These are phyloP conservation scores for Fusarium annulatum DNA, from an alignment of 2,329 filamentous ascomycete genomes.

Conservation along the genomic window DNA sequence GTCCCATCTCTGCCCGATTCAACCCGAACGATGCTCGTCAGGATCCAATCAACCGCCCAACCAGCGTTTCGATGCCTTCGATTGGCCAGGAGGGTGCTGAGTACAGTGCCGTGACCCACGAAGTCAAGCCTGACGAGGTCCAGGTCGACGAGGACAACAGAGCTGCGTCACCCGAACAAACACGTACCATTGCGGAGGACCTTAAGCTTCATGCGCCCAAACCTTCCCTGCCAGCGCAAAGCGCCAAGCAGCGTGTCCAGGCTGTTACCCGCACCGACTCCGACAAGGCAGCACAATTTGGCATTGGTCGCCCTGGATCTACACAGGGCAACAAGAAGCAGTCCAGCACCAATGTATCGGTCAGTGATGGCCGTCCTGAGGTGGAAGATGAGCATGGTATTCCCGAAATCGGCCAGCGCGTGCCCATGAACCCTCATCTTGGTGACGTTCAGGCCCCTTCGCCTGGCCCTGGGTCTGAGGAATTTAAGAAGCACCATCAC, in stretches of 20 bases:
- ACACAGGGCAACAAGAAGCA: slow-evolving; percentile 70
- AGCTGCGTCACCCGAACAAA: slow-evolving; percentile 72
- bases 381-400: slow-evolving; percentile 85
- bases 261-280: slow-evolving; percentile 92
- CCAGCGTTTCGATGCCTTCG: slow-evolving; percentile 84
- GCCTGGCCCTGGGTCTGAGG: slow-evolving; percentile 68
- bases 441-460: slow-evolving; percentile 97
- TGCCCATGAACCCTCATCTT: slow-evolving; percentile 92
- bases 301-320: slow-evolving; percentile 75
- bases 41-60: slow-evolving; percentile 68
- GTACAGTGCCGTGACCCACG: slow-evolving; percentile 74
- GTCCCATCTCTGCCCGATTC: slow-evolving; percentile 51
- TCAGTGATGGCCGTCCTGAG: slow-evolving; percentile 61
- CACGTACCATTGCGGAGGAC: slow-evolving; percentile 80
- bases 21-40: slow-evolving; percentile 51
- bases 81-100: slow-evolving; percentile 91
- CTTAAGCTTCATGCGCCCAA: slow-evolving; percentile 90
- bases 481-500: slow-evolving; percentile 66
- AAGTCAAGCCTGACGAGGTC: slow-evolving; percentile 51
- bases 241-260: slow-evolving; percentile 85
- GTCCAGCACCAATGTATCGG: slow-evolving; percentile 68
- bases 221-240: slow-evolving; percentile 83
- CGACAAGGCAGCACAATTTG: slow-evolving; percentile 84
- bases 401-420: slow-evolving; percentile 89
- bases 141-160: slow-evolving; percentile 54